These are phyloP conservation scores for Acacia pycnantha DNA, from an alignment of 331 rosid genomes.

Conservation along the genomic window DNA sequence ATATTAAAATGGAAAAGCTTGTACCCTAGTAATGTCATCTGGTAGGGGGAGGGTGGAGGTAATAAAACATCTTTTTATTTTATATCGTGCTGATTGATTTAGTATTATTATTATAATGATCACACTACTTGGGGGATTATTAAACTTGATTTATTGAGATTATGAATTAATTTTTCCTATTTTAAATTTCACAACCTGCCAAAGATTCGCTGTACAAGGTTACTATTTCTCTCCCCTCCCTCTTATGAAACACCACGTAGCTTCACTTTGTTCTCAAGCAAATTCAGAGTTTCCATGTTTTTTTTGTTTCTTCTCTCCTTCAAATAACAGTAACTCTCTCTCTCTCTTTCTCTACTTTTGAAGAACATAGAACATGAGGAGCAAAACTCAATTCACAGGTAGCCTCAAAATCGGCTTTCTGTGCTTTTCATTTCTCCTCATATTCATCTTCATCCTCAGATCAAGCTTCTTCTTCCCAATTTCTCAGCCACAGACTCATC, in stretches of 20 bases:
- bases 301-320: background rate
- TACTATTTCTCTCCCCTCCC: background rate
- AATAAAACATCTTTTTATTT: too few species aligned
- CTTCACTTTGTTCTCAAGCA: constrained; percentile 35
- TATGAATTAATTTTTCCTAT: background rate
- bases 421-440: constrained; percentile 35
- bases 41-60: too few species aligned
- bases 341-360: background rate
- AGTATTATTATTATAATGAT: too few species aligned
- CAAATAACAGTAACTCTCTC: constrained; percentile 12
- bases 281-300: constrained; percentile 11
- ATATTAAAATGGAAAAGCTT: too few species aligned
- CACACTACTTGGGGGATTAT: background rate
- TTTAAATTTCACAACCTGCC: constrained; percentile 16
- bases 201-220: background rate
- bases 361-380: constrained; percentile 46
- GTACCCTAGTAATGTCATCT: too few species aligned
- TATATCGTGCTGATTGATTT: background rate
- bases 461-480: constrained; percentile 41
- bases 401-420: constrained; percentile 52
- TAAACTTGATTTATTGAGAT: background rate
- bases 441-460: constrained; percentile 48
- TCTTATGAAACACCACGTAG: background rate
- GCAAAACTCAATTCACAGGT: constrained; percentile 52
- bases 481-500: constrained; percentile 37